phyloP scores from a whole-genome alignment of 2,329 filamentous ascomycete species.

The Neurospora sp. region DNA sequence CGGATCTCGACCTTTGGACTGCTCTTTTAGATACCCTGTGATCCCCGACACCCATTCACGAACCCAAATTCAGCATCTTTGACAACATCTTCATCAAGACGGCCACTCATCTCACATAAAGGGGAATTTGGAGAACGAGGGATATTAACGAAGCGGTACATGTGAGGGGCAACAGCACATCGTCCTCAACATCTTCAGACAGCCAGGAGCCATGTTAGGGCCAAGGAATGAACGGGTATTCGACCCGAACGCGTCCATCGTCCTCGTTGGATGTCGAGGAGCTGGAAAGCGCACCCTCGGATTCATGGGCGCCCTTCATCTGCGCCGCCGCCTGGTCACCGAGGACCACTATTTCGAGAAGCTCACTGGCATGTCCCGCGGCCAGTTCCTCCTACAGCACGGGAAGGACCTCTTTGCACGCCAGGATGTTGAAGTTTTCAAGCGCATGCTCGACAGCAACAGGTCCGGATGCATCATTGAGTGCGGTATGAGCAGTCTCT shows the following conservation, averaged over 20 bases:
- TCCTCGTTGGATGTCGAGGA: conserved; percentile 61
- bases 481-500: conserved; percentile 55
- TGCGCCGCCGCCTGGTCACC: conserved; percentile 57
- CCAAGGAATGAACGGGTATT: conserved; percentile 36
- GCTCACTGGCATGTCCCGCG: conserved; percentile 49
- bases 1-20: not conserved
- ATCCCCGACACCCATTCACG: not conserved
- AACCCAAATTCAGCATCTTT: not conserved
- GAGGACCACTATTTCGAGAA: conserved; percentile 60
- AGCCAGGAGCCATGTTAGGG: conserved; percentile 14
- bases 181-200: not conserved
- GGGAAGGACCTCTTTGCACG: conserved; percentile 52
- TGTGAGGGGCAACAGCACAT: not conserved
- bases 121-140: not conserved
- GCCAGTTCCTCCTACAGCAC: conserved; percentile 49
- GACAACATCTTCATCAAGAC: not conserved
- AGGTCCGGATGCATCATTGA: conserved; percentile 56
- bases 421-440: conserved; percentile 52
- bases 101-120: not conserved
- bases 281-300: conserved; percentile 64
- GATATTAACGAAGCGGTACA: not conserved
- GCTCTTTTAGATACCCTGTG: not conserved
- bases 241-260: conserved; percentile 53
- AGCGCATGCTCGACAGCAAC: conserved; percentile 49
- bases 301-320: conserved; percentile 61